Base-by-base conservation (phyloP, 2,329 filamentous ascomycete species). In the Huntiella omanensis region DNA sequence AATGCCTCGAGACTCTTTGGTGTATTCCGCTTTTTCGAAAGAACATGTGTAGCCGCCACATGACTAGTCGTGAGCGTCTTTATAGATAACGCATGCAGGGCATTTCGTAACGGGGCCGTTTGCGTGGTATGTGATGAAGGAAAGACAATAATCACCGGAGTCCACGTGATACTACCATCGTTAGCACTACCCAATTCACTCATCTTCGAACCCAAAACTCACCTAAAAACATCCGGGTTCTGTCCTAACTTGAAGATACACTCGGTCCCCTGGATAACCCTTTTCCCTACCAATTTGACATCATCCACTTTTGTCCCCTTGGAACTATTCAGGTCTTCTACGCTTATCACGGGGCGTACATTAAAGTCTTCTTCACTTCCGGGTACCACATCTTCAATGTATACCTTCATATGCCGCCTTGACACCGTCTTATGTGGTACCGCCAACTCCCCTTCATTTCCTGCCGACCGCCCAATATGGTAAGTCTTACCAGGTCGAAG, bases 11-110 rank as follows among this genome's bases (percentile, higher is more conserved):
- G 67, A 0, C 83, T 84, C 53, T 85, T 86, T 0, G 87, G 73
- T 0, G 85, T 88, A 59, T 96, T 98, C 41, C 91, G 73, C 62
- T 93, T 95, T 59, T 77, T 83, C 5, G 84, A 78, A 33, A 96
- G 77, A 8, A 93, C 81, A 60, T 96, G 87, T 0, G 88, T 94
- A 0, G 88, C 95, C 22, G 71, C 64, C 12, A 3, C 2, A 28
- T 28, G 22, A 28, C 22, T 28, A 28, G 22, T 28, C 7, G 22
- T 28, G 3, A 28, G 22, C 22, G 22, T 28, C 3, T 28, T 28
- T 10, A 28, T 28, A 28, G 22, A 28, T 28, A 28, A 28, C 22
- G 22, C 22, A 28, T 28, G 22, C 8, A 28, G 8, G 22, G 22
- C 22, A 28, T 28, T 28, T 10, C 22, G 22, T 10, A 28, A 28